Evolutionary conservation across 1,139 yeast species (phyloP).

Genomic region (Saccharomyces hybrid): DNA sequence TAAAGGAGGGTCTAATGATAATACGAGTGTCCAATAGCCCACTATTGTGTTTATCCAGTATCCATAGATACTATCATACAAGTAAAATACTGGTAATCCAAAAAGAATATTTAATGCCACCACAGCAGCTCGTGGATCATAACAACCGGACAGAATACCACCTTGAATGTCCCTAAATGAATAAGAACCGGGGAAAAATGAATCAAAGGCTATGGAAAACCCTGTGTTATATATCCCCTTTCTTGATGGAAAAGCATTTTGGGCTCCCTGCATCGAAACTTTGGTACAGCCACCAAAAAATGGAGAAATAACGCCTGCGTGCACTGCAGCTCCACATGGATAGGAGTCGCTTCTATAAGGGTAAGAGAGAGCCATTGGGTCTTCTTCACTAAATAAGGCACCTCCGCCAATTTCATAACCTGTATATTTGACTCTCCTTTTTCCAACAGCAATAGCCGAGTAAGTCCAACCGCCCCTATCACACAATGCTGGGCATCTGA

Average conservation of each 20-base stretch:
- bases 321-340: slow-evolving; percentile 86
- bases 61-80: slow-evolving; percentile 47
- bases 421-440: slow-evolving; percentile 55
- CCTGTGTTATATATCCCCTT: slow-evolving; percentile 43
- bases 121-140: slow-evolving; percentile 58
- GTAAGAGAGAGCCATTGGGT: slow-evolving; percentile 33
- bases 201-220: slow-evolving; percentile 54
- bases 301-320: slow-evolving; percentile 72
- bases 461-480: slow-evolving; percentile 71
- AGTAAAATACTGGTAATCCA: slow-evolving; percentile 51
- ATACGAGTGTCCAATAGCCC: slow-evolving; percentile 82
- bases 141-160: slow-evolving; percentile 41
- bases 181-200: slow-evolving; percentile 71
- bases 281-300: slow-evolving; percentile 75
- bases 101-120: slow-evolving; percentile 51
- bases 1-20: slow-evolving; percentile 80
- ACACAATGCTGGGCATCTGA: slow-evolving; percentile 87
- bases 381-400: slow-evolving; percentile 15
- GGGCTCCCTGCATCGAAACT: slow-evolving; percentile 51
- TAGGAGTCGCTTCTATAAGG: slow-evolving; percentile 86
- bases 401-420: slow-evolving; percentile 76
- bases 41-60: slow-evolving; percentile 56
- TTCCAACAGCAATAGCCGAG: slow-evolving; percentile 71
- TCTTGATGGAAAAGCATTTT: slow-evolving; percentile 40
- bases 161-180: slow-evolving; percentile 40